Conservation (phyloP, 1,284 basidiomycete genomes). For the Cryptococcus wingfieldii region DNA sequence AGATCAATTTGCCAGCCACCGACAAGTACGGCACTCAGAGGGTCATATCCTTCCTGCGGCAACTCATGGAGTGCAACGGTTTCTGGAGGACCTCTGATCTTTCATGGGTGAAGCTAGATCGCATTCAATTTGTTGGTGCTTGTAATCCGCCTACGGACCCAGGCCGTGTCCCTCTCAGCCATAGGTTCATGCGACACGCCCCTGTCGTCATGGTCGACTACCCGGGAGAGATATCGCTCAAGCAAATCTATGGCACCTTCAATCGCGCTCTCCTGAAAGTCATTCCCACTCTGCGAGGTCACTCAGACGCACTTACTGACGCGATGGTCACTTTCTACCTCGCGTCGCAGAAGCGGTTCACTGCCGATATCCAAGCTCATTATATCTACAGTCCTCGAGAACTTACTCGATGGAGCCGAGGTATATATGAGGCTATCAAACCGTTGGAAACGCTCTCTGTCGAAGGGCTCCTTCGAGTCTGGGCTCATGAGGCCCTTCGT, state of each 20-base stretch:
- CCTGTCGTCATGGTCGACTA: slow-evolving; percentile 99
- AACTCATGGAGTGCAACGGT: slow-evolving; percentile 90
- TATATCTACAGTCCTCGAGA: slow-evolving; percentile 99
- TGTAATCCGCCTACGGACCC: slow-evolving; percentile 99
- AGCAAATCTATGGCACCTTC: slow-evolving; percentile 99
- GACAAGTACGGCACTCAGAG: slow-evolving; percentile 99
- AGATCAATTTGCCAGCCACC: slow-evolving; percentile 94
- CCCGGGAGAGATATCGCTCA: slow-evolving; percentile 92
- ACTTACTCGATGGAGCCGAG: slow-evolving; percentile 94
- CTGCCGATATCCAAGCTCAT: slow-evolving; percentile 92
- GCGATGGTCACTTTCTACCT: slow-evolving; percentile 98
- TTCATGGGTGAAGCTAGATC: slow-evolving; percentile 95
- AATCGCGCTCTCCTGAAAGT: slow-evolving; percentile 95
- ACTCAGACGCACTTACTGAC: slow-evolving; percentile 89
- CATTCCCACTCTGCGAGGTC: slow-evolving; percentile 85
- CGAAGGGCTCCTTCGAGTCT: slow-evolving; percentile 92
- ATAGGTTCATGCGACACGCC: slow-evolving; percentile 95
- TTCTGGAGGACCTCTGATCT: slow-evolving; percentile 95
- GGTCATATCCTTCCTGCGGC: slow-evolving; percentile 97
- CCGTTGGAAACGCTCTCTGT: slow-evolving; percentile 85
- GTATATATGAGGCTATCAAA: slow-evolving; percentile 93
- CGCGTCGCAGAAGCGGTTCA: slow-evolving; percentile 89
- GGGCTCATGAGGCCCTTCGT: slow-evolving; percentile 97
- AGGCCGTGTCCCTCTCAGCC: slow-evolving; percentile 94
- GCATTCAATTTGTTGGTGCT: slow-evolving; percentile 98